A percentile compares a stretch with the other conserved stretches of the same genome.
Evolutionary conservation across 306 rosid species (phyloP).

Genomic region (Begonia peltatifolia): DNA sequence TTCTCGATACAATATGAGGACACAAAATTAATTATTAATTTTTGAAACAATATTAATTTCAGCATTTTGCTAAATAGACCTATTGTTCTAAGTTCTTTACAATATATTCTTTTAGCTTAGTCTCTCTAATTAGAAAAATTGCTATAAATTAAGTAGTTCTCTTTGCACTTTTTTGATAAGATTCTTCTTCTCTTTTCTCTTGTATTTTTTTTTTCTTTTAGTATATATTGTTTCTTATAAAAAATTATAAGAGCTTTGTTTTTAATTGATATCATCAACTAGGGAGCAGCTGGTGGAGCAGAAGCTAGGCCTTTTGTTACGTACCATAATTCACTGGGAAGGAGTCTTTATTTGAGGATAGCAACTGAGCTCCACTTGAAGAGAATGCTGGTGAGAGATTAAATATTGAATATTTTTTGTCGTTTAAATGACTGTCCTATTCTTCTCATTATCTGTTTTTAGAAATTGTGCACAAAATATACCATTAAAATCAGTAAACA

Average conservation of each 20-base stretch:
- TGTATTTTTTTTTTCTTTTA: too few species aligned
- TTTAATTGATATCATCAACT: conserved; percentile 32
- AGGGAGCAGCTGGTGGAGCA: conserved; percentile 99
- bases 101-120: too few species aligned
- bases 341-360: conserved; percentile 90
- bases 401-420: background rate
- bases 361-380: conserved; percentile 93
- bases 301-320: conserved; percentile 98
- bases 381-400: conserved; percentile 85
- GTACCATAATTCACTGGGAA: conserved; percentile 80
- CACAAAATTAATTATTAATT: too few species aligned
- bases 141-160: too few species aligned
- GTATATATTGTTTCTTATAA: too few species aligned
- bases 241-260: conserved; percentile 2
- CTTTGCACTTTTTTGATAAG: too few species aligned
- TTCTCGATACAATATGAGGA: too few species aligned
- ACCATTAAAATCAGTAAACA: too few species aligned
- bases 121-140: too few species aligned
- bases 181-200: too few species aligned
- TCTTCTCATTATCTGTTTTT: background rate
- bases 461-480: background rate
- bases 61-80: too few species aligned
- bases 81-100: too few species aligned
- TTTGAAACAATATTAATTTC: background rate
- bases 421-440: background rate